Percentiles rank a stretch among this genome's conserved stretches.
These are phyloP conservation scores for Elsinoe batatas DNA, from an alignment of 2,329 filamentous ascomycete species.

Conservation along the genomic window DNA sequence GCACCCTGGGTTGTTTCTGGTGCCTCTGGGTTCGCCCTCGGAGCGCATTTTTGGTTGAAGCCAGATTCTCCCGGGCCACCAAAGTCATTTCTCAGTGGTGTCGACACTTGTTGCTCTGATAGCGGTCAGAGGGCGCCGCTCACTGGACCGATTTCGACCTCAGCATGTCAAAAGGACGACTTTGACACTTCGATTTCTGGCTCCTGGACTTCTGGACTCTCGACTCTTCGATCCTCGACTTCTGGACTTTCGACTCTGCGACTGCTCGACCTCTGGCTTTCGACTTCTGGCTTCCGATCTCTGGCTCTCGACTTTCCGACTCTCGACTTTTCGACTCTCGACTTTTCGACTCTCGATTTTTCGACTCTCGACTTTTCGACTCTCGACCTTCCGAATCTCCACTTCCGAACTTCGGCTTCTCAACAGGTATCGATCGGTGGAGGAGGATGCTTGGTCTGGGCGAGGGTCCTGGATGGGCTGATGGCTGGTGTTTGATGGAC, in stretches of 20 bases:
- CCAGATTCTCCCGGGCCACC: not conserved
- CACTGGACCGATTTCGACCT: not conserved
- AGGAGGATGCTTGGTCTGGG: not conserved
- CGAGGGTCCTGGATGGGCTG: not conserved
- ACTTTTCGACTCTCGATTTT: no score
- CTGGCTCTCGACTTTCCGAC: not conserved
- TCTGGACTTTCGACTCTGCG: no score
- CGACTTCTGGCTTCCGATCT: not conserved
- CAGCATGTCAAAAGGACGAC: not conserved
- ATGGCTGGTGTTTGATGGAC: not conserved
- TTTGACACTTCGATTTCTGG: not conserved
- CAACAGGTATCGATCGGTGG: not conserved
- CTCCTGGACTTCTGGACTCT: not conserved
- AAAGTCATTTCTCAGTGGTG: constrained; percentile 1
- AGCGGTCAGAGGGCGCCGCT: not conserved
- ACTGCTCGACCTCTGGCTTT: no score
- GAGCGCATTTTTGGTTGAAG: not conserved
- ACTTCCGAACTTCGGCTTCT: no score
- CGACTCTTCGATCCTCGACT: not conserved
- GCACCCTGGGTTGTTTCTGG: not conserved
- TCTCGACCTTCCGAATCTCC: not conserved
- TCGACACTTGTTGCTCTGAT: not conserved
- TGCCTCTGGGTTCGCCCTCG: not conserved
- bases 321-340: not conserved
- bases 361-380: not conserved